phyloP scores from a whole-genome alignment of 805 yeast species.

The Naumovozyma baii region DNA sequence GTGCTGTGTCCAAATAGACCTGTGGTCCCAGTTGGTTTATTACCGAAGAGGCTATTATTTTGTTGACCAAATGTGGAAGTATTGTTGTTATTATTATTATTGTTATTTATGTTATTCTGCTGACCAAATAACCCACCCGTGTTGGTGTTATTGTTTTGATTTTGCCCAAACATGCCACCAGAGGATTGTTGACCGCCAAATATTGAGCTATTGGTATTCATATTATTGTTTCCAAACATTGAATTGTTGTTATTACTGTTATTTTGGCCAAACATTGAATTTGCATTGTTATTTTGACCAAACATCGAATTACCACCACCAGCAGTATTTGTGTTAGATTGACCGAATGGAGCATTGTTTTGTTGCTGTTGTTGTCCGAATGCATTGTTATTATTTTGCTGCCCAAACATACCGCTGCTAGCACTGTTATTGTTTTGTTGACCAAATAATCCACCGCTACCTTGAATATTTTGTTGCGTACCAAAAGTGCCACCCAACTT shows the following conservation, averaged over 20 bases:
- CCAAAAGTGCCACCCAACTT: slow-evolving; percentile 8
- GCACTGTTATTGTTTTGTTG: slow-evolving; percentile 18
- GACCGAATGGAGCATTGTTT: slow-evolving; percentile 19
- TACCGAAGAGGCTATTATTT: slow-evolving; percentile 19
- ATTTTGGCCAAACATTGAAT: slow-evolving; percentile 31
- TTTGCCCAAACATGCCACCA: slow-evolving; percentile 32
- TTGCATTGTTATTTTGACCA: slow-evolving; percentile 12
- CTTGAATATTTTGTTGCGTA: slow-evolving; percentile 12
- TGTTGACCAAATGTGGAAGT: slow-evolving; percentile 19
- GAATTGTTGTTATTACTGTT: slow-evolving; percentile 10
- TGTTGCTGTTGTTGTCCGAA: slow-evolving; percentile 4
- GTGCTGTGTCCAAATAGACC: slow-evolving; percentile 34
- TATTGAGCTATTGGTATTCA: slow-evolving; percentile 5
- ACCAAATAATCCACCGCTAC: slow-evolving; percentile 19
- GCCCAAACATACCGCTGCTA: slow-evolving; percentile 28
- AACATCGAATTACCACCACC: no score
- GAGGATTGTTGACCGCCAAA: slow-evolving; percentile 17
- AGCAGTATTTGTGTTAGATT: no score
- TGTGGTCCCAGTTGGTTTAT: slow-evolving; percentile 6
- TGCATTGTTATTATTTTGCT: slow-evolving; percentile 8
- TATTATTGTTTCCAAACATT: slow-evolving; percentile 26
- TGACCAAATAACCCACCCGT: slow-evolving; percentile 34
- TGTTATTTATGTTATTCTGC: slow-evolving; percentile 4
- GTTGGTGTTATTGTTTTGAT: slow-evolving; percentile 17
- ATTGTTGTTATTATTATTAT: slow-evolving; percentile 1